A percentile compares a stretch with the other conserved stretches of the same genome.
These are phyloP conservation scores for Darksidea phi DNA, from an alignment of 495 filamentous ascomycete species.

Conservation along the genomic window DNA sequence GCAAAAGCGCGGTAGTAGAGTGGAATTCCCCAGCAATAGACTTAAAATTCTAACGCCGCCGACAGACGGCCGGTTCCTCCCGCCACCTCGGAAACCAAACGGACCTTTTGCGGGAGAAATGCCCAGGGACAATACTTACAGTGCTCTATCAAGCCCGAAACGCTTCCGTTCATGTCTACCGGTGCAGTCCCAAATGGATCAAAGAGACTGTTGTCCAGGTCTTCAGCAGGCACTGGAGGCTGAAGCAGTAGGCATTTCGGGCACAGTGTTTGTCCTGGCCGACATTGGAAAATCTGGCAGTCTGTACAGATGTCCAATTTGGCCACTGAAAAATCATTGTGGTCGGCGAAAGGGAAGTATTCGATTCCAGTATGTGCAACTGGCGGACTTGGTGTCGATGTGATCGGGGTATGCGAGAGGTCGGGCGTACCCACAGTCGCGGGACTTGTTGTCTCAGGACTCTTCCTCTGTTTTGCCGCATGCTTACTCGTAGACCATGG, in stretches of 20 bases:
- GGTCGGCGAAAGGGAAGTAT: slow-evolving; percentile 4
- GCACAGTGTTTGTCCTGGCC: slow-evolving; percentile 27
- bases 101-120: not conserved
- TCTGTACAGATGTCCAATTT: slow-evolving; percentile 29
- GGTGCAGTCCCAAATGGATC: slow-evolving; percentile 33
- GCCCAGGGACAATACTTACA: slow-evolving; percentile 26
- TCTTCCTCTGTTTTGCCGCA: slow-evolving; percentile 33
- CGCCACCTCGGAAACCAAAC: slow-evolving; percentile 9
- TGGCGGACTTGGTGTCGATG: slow-evolving; percentile 30
- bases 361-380: slow-evolving; percentile 1
- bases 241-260: slow-evolving; percentile 22
- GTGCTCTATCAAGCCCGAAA: slow-evolving; percentile 28
- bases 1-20: no score
- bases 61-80: slow-evolving; percentile 4
- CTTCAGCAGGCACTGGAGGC: slow-evolving; percentile 1
- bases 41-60: slow-evolving; percentile 1
- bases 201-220: slow-evolving; percentile 20
- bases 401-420: slow-evolving; percentile 25
- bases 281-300: slow-evolving; percentile 29
- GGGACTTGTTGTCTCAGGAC: slow-evolving; percentile 25
- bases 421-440: slow-evolving; percentile 29
- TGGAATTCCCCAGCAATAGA: no score
- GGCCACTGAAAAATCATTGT: slow-evolving; percentile 10
- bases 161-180: slow-evolving; percentile 19
- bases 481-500: slow-evolving; percentile 41